Base-by-base conservation (phyloP, 1,284 basidiomycete genomes). In the Rhodofomes roseus region DNA sequence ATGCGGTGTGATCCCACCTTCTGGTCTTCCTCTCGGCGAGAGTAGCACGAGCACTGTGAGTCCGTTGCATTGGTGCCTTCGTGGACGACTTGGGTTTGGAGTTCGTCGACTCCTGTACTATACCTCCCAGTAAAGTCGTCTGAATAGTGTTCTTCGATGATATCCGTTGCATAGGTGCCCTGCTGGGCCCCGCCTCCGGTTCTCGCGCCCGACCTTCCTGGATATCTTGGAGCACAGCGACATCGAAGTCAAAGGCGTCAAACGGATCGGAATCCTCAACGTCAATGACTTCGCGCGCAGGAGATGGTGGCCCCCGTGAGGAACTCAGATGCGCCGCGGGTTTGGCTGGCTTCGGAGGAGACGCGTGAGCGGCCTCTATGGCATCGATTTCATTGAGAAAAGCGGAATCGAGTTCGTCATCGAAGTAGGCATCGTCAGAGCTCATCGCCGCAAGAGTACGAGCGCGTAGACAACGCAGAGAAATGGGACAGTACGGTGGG, bases 1-100 rank as follows among this genome's bases (percentile, higher is more conserved):
- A 95, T 14, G 78, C 84, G 0, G 93, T 92, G 25, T 92, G 86
- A 70, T 96, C 92, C 94, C 95, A 96, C 55, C 81, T 77, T 75
- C 95, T 96, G 0, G 81, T 85, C 71, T 86, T 87, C 54, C 77
- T 79, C 54, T 81, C 79, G 8, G 82, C 82, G 61, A 84, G 84
- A 0, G 74, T 71, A 62, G 77, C 79, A 16, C 74, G 76, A 22
- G 61, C 64, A 22, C 65, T 64, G 60, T 76, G 80, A n/a, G 76
- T 75, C 58, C 76, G 70, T 60, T 77, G 74, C 52, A 78, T 67
- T n/a, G 76, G 68, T 31, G 75, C 65, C 43, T 69, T 71, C 48
- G 66, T 63, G n/a, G 58, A 27, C 2, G 59, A 56, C 23, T 58
- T 56, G 12, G 75, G 58, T 53, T 74, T 72, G 18, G 69, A 71